Evolutionary conservation across 2,329 filamentous ascomycete species (phyloP), one percentile per base, ranked within the genome.

Genomic region (Pseudogymnoascus sp.): DNA sequence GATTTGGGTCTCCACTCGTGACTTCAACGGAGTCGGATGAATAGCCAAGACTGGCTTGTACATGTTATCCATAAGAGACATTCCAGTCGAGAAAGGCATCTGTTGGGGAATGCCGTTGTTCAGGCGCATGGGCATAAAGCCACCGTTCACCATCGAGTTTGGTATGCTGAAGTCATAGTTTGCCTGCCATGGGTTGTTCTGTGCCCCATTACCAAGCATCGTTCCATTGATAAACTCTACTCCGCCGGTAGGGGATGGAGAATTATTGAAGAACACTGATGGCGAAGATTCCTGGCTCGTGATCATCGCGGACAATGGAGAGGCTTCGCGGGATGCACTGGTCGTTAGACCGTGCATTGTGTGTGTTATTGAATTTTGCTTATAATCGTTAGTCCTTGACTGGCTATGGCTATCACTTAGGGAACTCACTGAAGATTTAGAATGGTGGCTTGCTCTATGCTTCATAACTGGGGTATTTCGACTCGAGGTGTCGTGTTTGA

Each of bases 1-100:
- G 69, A 97, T 97, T 73, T 97, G 95, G 0, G 95, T 97, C 78
- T 99, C 95, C 17, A 97, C 95, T 21, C 95, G 87, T 15, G 93
- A 96, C 76, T 97, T 97, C 63, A 85, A 73, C 4, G 88, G 88
- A 3, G 85, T 89, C 4, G 86, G 85, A 66, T 87, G 81, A 46
- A 90, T 84, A 11, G 81, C 83, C 40, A 90, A 74, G 60, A 75
- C 69, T 21, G 78, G 77, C 37, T 76, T 73, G 59, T 72, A 69
- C 37, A 64, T 65, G 40, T 59, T 64, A 10, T 65, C 65, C 64
- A 69, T 66, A 9, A 65, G 67, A 26, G 70, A 69, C 62, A 70
- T 64, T 33, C 66, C 62, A 7, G 68, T 69, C 13, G 70, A 69
- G 31, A 63, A 63, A n/a, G 60, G 46, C 17, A 67, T 67, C 5